These are phyloP conservation scores for Ceratobasidium sp. DNA, from an alignment of 1,284 basidiomycete species.

Conservation along the genomic window DNA sequence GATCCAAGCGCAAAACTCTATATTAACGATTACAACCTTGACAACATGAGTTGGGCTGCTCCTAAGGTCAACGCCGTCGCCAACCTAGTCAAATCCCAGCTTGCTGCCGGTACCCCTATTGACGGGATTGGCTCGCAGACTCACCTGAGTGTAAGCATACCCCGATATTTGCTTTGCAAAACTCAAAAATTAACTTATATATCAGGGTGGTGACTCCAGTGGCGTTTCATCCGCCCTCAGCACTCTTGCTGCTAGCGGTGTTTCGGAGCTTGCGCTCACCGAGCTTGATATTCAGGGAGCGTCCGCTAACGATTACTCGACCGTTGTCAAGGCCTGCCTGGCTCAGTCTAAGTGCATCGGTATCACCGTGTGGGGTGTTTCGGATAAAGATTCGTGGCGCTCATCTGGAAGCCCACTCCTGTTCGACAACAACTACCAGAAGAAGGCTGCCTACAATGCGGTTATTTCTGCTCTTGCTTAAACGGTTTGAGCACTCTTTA, in stretches of 20 bases:
- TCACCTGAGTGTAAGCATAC: constrained; percentile 11
- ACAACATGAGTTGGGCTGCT: constrained; percentile 18
- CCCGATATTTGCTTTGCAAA: too few relatives aligned
- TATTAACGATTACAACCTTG: constrained; percentile 50
- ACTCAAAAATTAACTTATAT: too few relatives aligned
- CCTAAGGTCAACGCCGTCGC: constrained; percentile 47
- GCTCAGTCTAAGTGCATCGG: constrained; percentile 61
- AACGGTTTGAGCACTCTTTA: too few relatives aligned
- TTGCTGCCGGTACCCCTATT: constrained; percentile 47
- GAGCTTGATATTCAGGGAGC: constrained; percentile 4
- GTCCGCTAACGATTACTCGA: constrained; percentile 60
- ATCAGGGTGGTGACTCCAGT: too few relatives aligned
- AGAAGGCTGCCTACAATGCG: constrained; percentile 64
- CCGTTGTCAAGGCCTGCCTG: constrained; percentile 64
- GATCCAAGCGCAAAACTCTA: not conserved
- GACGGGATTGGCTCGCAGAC: constrained; percentile 48
- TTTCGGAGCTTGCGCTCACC: too few relatives aligned
- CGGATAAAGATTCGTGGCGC: constrained; percentile 56
- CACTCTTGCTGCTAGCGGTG: too few relatives aligned
- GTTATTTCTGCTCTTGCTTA: constrained; percentile 55
- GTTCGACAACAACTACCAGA: constrained; percentile 63
- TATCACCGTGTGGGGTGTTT: constrained; percentile 57
- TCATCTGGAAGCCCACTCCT: constrained; percentile 59
- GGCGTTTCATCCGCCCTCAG: too few relatives aligned
- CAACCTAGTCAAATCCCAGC: constrained; percentile 45